Base-by-base conservation (phyloP, 768 basidiomycete species). In the Suillus plorans region DNA sequence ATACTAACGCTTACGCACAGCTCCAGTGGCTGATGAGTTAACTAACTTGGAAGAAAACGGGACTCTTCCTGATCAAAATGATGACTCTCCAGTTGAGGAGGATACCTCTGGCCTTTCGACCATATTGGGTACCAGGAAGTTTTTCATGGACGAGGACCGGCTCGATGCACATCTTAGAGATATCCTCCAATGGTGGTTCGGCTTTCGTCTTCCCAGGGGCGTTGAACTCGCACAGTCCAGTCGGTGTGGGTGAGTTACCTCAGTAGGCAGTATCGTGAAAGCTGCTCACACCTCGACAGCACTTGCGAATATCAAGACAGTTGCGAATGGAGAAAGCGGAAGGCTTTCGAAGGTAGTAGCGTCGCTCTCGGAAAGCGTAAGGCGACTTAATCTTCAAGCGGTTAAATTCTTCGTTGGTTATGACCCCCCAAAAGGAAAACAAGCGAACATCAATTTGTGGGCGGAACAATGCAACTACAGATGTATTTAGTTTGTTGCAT, bases 131-230 rank as follows among this genome's bases (percentile, higher is more conserved):
- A 84, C 74, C 9, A 89, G 84, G 67, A 70, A 72, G 28, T 92
- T 96, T 66, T 28, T 50, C 1, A 81, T 90, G 72, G 79, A 92
- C 58, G 78, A 85, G 10, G 47, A 52, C 1, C 66, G 85, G 52
- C 81, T 97, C 22, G 81, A 87, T 28, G 65, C 66, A 1, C 82
- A 90, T 67, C 75, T 95, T 28, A 68, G 70, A 1, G 80, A 81
- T 61, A 79, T 89, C 0, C 74, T 94, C 2, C 73, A 81, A 59
- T 95, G 90, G 86, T 97, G 95, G 95, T 76, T 82, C 64, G 92
- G 93, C 1, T 69, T 80, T 61, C 81, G 94, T 47, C 78, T 81
- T 37, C 86, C 94, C 0, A 74, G 76, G n/a, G 95, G 95, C 1
- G 95, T 95, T 0, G 80, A 81, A 3, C 37, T 89, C 25, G 76